Conservation (phyloP, 129 eudicot species). For the Silybum marianum region DNA sequence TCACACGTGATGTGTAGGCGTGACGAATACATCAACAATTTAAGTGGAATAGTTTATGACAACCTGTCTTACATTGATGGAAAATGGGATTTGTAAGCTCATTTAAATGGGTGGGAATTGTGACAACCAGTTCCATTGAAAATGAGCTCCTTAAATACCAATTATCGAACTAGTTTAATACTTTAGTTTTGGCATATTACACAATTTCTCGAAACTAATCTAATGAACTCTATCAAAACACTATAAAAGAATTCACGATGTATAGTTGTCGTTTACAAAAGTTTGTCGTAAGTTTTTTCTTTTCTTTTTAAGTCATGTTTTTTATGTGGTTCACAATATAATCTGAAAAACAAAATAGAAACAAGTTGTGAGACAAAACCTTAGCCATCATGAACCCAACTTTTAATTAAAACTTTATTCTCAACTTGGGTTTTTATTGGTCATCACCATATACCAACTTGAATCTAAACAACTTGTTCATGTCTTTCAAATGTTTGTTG, state of each 20-base stretch:
- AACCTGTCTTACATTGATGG: neutral
- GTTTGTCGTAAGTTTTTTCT: neutral
- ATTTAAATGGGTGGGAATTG: too few relatives aligned
- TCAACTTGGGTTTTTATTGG: neutral
- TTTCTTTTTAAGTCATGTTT: neutral
- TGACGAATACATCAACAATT: neutral
- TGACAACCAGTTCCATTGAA: neutral
- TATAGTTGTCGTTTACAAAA: neutral
- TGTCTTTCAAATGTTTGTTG: neutral
- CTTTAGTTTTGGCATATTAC: neutral
- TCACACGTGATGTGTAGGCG: neutral
- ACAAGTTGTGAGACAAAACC: neutral
- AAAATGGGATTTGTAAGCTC: neutral
- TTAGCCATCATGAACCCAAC: neutral
- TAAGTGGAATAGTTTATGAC: neutral
- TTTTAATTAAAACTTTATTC: neutral
- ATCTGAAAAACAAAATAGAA: neutral
- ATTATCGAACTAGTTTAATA: neutral
- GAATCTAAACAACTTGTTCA: slow-evolving; percentile 4
- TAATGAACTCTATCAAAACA: neutral
- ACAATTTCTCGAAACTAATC: neutral
- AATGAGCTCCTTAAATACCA: too few relatives aligned
- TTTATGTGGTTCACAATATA: neutral
- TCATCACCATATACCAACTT: neutral
- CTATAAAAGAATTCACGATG: neutral